Conservation (phyloP, 192 early-diverging fungal species). For the Phycomyces nitens region DNA sequence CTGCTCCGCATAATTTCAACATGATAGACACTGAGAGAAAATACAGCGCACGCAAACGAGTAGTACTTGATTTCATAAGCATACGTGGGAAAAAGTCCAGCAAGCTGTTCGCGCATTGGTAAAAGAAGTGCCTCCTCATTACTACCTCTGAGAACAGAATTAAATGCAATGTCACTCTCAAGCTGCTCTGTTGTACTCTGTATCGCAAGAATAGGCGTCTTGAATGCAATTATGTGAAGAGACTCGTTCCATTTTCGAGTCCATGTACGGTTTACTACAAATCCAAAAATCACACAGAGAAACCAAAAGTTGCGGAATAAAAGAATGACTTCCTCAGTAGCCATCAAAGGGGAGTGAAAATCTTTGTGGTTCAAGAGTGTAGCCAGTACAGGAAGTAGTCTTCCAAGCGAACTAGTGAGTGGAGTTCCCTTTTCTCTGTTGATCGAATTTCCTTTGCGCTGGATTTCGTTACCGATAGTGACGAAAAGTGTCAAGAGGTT, state of each 20-base stretch:
- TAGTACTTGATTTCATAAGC: constrained; percentile 53
- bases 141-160: constrained; percentile 71
- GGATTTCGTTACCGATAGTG: constrained; percentile 56
- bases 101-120: constrained; percentile 53
- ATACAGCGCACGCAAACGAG: constrained; percentile 70
- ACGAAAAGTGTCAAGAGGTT: constrained; percentile 55
- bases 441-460: constrained; percentile 34
- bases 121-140: constrained; percentile 40
- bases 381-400: constrained; percentile 58
- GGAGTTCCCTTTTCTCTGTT: constrained; percentile 43
- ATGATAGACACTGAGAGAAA: constrained; percentile 80
- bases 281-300: constrained; percentile 73
- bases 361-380: constrained; percentile 56
- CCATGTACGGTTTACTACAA: constrained; percentile 68
- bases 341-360: constrained; percentile 52
- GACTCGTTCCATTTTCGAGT: constrained; percentile 68
- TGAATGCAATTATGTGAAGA: constrained; percentile 69
- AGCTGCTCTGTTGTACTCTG: constrained; percentile 67
- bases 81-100: constrained; percentile 50
- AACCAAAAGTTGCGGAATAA: constrained; percentile 92
- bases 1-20: constrained; percentile 75
- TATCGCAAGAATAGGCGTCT: constrained; percentile 79
- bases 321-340: constrained; percentile 57
- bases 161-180: constrained; percentile 82
- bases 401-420: constrained; percentile 45